phyloP scores from a whole-genome alignment of 805 yeast genomes.

The Cyberlindnera sargentensis region DNA sequence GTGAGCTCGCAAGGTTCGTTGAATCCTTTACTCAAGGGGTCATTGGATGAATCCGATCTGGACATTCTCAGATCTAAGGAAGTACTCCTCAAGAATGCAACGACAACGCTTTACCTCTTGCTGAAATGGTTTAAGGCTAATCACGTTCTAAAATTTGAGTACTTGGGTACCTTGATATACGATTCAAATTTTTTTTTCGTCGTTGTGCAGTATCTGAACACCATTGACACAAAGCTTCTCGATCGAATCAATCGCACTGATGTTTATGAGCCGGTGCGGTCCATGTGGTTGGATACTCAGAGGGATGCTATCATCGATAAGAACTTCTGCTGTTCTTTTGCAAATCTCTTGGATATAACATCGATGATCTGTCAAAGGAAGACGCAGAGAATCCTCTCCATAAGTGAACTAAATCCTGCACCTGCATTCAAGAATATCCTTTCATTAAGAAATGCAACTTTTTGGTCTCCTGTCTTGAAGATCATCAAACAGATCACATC shows the following conservation, averaged over 20 bases:
- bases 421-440: slow-evolving; percentile 52
- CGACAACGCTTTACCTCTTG: slow-evolving; percentile 45
- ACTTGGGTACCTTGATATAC: slow-evolving; percentile 59
- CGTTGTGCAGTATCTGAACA: slow-evolving; percentile 13
- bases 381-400: slow-evolving; percentile 63
- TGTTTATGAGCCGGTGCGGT: slow-evolving; percentile 1
- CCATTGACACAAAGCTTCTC: slow-evolving; percentile 17
- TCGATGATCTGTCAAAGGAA: slow-evolving; percentile 58
- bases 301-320: slow-evolving; percentile 4
- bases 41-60: slow-evolving; percentile 37
- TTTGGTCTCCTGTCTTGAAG: slow-evolving; percentile 66
- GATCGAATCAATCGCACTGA: slow-evolving; percentile 26
- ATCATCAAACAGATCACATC: slow-evolving; percentile 77
- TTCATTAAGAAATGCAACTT: slow-evolving; percentile 50
- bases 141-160: slow-evolving; percentile 76
- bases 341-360: slow-evolving; percentile 46
- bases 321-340: slow-evolving; percentile 39
- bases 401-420: slow-evolving; percentile 58
- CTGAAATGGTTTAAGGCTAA: slow-evolving; percentile 73
- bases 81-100: slow-evolving; percentile 48
- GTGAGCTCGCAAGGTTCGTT: slow-evolving; percentile 22
- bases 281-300: slow-evolving; percentile 8
- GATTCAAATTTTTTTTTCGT: slow-evolving; percentile 53
- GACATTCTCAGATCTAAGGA: slow-evolving; percentile 49
- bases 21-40: slow-evolving; percentile 19